Evolutionary conservation across 164 flowering plant genomes (phyloP), one percentile per base, ranked within the genome.

Genomic region (Tetracentron sinense): DNA sequence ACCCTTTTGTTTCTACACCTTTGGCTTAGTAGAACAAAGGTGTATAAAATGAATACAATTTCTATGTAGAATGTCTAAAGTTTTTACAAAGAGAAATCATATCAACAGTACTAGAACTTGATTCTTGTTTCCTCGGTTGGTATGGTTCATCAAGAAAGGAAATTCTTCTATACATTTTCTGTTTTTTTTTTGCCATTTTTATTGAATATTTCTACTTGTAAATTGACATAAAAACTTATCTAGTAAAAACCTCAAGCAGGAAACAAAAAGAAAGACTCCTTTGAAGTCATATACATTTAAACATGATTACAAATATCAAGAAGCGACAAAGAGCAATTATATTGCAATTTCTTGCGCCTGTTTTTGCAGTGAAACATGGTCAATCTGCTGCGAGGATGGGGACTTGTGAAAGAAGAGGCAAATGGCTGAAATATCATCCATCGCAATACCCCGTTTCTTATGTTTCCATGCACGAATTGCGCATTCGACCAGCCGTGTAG

Each of bases 381-480:
- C 29, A 68, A 61, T 31, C 30, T 56, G 66, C 15, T 60, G 69
- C 49, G 68, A 61, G 22, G 60, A 31, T 21, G 75, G 11, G 49
- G 78, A 69, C 60, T 86, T 59, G 54, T 85, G 87, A 22, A 94
- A 83, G 75, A 90, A 94, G 60, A 94, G 86, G 62, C 99, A 94
- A 27, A 94, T 69, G 17, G 87, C 99, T 33, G 99, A 87, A 35
- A 90, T 85, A 58, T 94, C 99, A 74, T 94, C 99, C 80, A 74
- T 70, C 3, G 96, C 90, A 20, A 81, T 65, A 7, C 88, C 88
- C 16, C 54, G 69, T 71, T 86, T 81, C 78, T 83, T 94, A 20
- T 71, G 79, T 61, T 80, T 86, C 97, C 99, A 94, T 17, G 89
- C 96, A 29, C 60, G 71, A 8, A 53, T 80, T 5, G 97, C 97